Percentiles rank a stretch among this genome's conserved stretches.
Evolutionary conservation across 768 basidiomycete species (phyloP).

Genomic region (Xerocomellus amylosporus): DNA sequence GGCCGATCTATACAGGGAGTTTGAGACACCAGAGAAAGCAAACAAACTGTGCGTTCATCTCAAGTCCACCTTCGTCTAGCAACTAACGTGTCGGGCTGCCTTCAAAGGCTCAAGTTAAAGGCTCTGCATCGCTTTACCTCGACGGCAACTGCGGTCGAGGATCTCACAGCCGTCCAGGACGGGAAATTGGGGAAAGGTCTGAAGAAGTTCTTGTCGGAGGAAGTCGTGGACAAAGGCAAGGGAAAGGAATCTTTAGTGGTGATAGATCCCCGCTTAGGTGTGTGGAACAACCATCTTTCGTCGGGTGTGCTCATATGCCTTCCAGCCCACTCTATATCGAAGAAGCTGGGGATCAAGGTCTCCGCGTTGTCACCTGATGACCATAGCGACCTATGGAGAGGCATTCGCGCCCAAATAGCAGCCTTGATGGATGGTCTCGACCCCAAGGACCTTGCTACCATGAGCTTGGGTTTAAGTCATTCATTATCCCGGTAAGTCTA

Average conservation of each 20-base stretch:
- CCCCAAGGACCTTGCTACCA: slow-evolving; percentile 92
- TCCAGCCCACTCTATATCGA: slow-evolving; percentile 80
- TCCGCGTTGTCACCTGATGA: slow-evolving; percentile 54
- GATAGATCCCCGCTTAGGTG: slow-evolving; percentile 87
- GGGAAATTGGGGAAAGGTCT: slow-evolving; percentile 92
- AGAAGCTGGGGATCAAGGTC: slow-evolving; percentile 92
- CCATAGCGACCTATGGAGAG: slow-evolving; percentile 86
- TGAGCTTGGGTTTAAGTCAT: slow-evolving; percentile 97
- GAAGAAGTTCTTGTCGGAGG: slow-evolving; percentile 88
- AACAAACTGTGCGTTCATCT: slow-evolving; percentile 75
- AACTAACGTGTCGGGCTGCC: slow-evolving; percentile 5
- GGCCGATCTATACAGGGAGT: slow-evolving; percentile 87
- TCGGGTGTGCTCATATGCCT: slow-evolving; percentile 5
- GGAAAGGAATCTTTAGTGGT: slow-evolving; percentile 83
- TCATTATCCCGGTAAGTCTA: slow-evolving; percentile 80
- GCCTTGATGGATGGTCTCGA: slow-evolving; percentile 87
- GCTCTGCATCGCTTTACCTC: slow-evolving; percentile 95
- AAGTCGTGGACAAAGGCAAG: slow-evolving; percentile 87
- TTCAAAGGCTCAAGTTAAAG: slow-evolving; percentile 83
- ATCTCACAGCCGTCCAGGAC: slow-evolving; percentile 87
- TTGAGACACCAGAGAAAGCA: slow-evolving; percentile 88
- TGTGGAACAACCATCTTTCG: slow-evolving; percentile 26
- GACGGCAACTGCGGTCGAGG: slow-evolving; percentile 95
- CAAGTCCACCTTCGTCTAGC: slow-evolving; percentile 10
- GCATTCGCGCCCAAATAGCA: slow-evolving; percentile 87